Evolutionary conservation across 2,329 filamentous ascomycete genomes (phyloP).

Genomic region (Cordyceps pruinosa): DNA sequence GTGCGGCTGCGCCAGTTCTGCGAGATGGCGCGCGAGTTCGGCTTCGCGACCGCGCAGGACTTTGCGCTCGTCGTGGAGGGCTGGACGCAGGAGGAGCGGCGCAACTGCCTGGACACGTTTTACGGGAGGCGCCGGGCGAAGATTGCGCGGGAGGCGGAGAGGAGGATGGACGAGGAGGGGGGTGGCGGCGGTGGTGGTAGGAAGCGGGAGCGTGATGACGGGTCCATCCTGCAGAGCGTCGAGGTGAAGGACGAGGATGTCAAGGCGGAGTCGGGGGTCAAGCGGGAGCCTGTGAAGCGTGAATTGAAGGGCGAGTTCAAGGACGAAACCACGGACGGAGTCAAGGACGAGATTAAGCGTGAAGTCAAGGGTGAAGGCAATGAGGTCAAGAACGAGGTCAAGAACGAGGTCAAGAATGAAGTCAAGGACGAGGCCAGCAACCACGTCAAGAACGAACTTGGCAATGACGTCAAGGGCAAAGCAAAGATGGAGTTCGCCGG

Average conservation of each 20-base stretch:
- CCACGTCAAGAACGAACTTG: neutral
- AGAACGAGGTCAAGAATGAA: constrained; percentile 16
- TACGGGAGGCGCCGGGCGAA: constrained; percentile 61
- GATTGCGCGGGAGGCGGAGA: constrained; percentile 27
- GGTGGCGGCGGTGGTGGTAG: neutral
- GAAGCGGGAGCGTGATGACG: constrained; percentile 7
- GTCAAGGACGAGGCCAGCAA: constrained; percentile 2
- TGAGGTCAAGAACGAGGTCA: constrained; percentile 12
- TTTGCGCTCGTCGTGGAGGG: constrained; percentile 88
- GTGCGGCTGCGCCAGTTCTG: constrained; percentile 82
- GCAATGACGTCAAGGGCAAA: neutral
- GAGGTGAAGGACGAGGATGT: constrained; percentile 8
- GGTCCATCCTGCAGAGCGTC: neutral
- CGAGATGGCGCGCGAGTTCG: constrained; percentile 75
- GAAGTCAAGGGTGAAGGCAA: constrained; percentile 12
- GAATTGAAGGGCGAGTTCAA: constrained; percentile 10
- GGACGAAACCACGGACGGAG: constrained; percentile 11
- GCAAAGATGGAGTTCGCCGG: constrained; percentile 1
- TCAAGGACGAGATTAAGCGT: constrained; percentile 2
- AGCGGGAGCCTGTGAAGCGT: neutral
- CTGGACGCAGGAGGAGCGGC: constrained; percentile 78
- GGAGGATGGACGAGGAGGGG: constrained; percentile 4
- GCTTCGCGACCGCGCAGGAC: constrained; percentile 67
- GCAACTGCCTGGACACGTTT: constrained; percentile 72
- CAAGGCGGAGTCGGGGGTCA: neutral